Conservation (phyloP, 2,329 filamentous ascomycete genomes). For the Xylaria multiplex region DNA sequence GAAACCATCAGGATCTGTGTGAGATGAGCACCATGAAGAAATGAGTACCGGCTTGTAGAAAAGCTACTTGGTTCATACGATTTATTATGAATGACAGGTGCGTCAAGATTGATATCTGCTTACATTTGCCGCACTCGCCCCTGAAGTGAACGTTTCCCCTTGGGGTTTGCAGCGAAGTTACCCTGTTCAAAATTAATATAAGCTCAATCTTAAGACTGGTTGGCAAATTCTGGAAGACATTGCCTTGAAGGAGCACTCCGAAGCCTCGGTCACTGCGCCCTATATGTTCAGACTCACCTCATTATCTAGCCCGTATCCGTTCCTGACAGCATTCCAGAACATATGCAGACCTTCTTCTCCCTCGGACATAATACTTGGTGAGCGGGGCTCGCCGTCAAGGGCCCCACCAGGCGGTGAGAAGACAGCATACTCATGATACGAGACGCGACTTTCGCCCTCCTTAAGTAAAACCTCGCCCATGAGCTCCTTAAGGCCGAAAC, state of each 20-base stretch:
- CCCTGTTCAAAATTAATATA: slow-evolving; percentile 37
- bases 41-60: background rate
- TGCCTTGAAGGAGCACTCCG: background rate
- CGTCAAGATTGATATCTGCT: slow-evolving; percentile 21
- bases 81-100: background rate
- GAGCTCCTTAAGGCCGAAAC: slow-evolving; percentile 46
- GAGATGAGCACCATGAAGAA: background rate
- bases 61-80: background rate
- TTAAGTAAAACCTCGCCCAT: slow-evolving; percentile 42
- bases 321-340: slow-evolving; percentile 43
- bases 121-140: slow-evolving; percentile 47
- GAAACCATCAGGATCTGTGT: background rate
- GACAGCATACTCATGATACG: slow-evolving; percentile 49
- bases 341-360: slow-evolving; percentile 45
- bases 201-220: background rate
- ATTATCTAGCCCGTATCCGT: slow-evolving; percentile 44
- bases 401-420: slow-evolving; percentile 41
- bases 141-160: slow-evolving; percentile 41
- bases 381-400: slow-evolving; percentile 38
- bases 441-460: slow-evolving; percentile 42
- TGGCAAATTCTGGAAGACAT: background rate
- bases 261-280: background rate
- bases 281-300: slow-evolving; percentile 38
- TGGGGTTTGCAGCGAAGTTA: slow-evolving; percentile 43
- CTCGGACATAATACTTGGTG: slow-evolving; percentile 47